Conservation (phyloP, 208 protist genomes). For the Trypanosoma cruzi region DNA sequence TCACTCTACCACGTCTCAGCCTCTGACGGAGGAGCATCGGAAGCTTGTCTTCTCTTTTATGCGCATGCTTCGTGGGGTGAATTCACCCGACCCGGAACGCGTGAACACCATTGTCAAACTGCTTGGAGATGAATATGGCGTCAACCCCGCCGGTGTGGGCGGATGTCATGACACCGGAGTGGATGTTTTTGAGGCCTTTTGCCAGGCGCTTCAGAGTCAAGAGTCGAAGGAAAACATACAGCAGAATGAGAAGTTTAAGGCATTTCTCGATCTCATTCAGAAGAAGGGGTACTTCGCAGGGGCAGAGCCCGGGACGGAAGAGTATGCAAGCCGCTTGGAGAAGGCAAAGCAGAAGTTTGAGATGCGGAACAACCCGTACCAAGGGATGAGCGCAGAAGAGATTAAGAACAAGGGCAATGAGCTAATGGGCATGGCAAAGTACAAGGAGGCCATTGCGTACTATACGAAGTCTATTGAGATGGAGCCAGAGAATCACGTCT, state of each 20-base stretch:
- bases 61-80: conserved; percentile 55
- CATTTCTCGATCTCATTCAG: conserved; percentile 85
- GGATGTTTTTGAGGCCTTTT: conserved; percentile 68
- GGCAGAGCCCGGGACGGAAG: conserved; percentile 61
- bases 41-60: conserved; percentile 91
- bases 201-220: conserved; percentile 44
- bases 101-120: conserved; percentile 55
- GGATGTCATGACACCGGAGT: conserved; percentile 70
- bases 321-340: conserved; percentile 78
- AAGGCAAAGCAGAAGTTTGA: conserved; percentile 91
- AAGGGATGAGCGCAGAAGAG: conserved; percentile 89
- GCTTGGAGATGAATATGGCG: conserved; percentile 72
- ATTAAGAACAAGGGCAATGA: conserved; percentile 95
- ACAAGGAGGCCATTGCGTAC: conserved; percentile 93
- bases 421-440: conserved; percentile 89
- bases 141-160: conserved; percentile 73
- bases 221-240: conserved; percentile 43
- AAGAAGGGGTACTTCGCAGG: conserved; percentile 93
- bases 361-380: conserved; percentile 91
- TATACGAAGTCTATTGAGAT: conserved; percentile 95
- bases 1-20: not conserved
- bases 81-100: conserved; percentile 44
- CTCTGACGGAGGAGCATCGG: conserved; percentile 74
- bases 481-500: conserved; percentile 85
- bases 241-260: conserved; percentile 86